Evolutionary conservation across 2,329 filamentous ascomycete genomes (phyloP), one percentile per base, ranked within the genome.

Genomic region (Sporothrix luriei): DNA sequence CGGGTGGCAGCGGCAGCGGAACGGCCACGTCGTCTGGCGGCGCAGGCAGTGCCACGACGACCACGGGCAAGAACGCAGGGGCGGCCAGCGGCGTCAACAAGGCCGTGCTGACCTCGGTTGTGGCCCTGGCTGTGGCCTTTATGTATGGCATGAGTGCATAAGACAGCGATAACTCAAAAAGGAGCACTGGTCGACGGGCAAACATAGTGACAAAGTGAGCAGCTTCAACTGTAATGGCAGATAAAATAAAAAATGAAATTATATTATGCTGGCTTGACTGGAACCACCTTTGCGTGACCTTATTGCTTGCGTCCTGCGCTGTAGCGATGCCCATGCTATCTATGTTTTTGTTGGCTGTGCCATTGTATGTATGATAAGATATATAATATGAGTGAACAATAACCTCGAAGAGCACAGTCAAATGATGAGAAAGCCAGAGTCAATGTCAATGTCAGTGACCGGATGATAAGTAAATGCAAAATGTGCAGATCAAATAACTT

Each of bases 121-220:
- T 79, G 21, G 82, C 77, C 11, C 72, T 85, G 59, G 78, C 79
- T 19, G 74, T 78, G 69, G 74, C 75, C 4, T 81, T 84, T 69
- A 78, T 76, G 33, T 74, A 78, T 49, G 79, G 78, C 7, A 70
- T 83, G 71, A 77, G 77, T 54, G 52, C 80, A 66, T 82, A 75
- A 57, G 64, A 21, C 21, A 26, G 14, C 11, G 14, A 43, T 43
- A 3, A 9, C 1, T 14, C 13, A 10, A 16, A 43, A 14, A 43
- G 40, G 14, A 43, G 40, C 40, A 43, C 13, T 5, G 55, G n/a
- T 13, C n/a, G 38, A 19, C 13, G 40, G 11, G 21, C 26, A 19
- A 6, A 26, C 13, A 9, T 48, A 16, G 43, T 19, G 13, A 24
- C 38, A 10, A 21, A 61, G 13, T 14, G 57, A 46, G 1, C 7